Evolutionary conservation across 2,329 filamentous ascomycete genomes (phyloP), one percentile per base, ranked within the genome.

Genomic region (Mycosphaerelloides madeirae): DNA sequence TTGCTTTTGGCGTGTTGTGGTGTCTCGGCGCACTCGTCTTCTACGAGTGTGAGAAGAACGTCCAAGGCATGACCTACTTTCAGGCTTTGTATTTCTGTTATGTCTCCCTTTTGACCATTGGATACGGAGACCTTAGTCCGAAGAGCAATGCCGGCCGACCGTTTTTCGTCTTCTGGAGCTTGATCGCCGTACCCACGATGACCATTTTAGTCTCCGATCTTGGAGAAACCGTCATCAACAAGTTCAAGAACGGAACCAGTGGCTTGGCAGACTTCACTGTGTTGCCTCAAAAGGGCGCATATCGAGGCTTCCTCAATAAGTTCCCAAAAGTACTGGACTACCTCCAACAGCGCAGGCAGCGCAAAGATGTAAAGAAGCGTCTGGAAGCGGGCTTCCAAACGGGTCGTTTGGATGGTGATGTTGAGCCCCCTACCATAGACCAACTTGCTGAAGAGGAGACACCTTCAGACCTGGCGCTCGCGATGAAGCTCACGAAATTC

Each of bases 81-180:
- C 73, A 89, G 44, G 78, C 82, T 0, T 74, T 96, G 33, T 95
- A 95, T 66, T 94, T 95, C 61, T 82, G 83, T 54, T 96, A 93
- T 64, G 81, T 88, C 28, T 84, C 83, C 2, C 77, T 95, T 18
- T 74, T 89, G 2, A 95, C 90, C 0, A 86, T 95, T 29, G 90
- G 90, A 1, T 95, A 95, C 56, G 90, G 90, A 3, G 88, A 95
- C 53, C 65, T 84, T 4, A 80, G 82, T 1, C 88, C 88, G 0
- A 72, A 81, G n/a, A 86, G 83, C 2, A 90, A 89, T 52, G 77
- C 82, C 0, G 87, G 86, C 1, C 83, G 86, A 43, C 80, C 86
- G 0, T 95, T 95, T 63, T 96, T 95, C 58, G 86, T 96, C n/a
- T 83, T 95, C 44, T 96, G 90, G 90, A 87, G 83, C 12, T 65